Evolutionary conservation across 2,329 filamentous ascomycete genomes (phyloP), one percentile per base, ranked within the genome.

Genomic region (Aspergillus aculeatus): DNA sequence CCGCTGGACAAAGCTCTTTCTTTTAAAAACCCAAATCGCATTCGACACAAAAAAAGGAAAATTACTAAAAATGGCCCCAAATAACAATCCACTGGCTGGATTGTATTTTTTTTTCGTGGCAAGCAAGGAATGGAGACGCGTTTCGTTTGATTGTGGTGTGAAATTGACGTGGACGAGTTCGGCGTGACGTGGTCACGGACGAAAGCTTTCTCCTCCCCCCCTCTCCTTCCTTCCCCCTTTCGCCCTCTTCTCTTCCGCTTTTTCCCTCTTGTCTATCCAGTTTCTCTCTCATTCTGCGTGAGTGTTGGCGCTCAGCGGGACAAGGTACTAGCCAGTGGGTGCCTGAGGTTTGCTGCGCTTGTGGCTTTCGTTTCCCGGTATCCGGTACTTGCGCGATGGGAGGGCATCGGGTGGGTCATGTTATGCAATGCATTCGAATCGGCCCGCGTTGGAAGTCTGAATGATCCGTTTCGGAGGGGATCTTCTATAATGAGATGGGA

Each of bases 151-250:
- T n/a, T 44, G 38, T 44, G 38, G 38, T 44, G 38, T n/a, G 38
- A 44, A 44, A 60, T 53, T 56, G 53, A 41, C 31, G 53, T 52
- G 58, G 49, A 60, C 58, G 58, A 60, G 32, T 19, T 41, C 23
- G 41, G 29, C 41, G 53, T 52, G 50, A 55, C 53, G 24, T 47
- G 35, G 53, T 41, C 19, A 24, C 41, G 29, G 19, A 47, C 26
- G 53, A 41, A 55, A 4, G 12, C 32, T 35, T 3, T 6, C 32
- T 12, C 32, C 32, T 4, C 32, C 50, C 32, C 9, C 14, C 9
- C 14, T 16, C 14, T 24, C 38, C 50, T 53, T 21, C 31, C 24
- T 51, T 10, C 31, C 26, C 24, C 23, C 24, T 24, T 31, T 48
- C 44, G 24, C 41, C 41, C 16, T 19, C 31, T 32, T n/a, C 16